Base-by-base conservation (phyloP, 2,329 filamentous ascomycete species). In the Cercospora sp. region DNA sequence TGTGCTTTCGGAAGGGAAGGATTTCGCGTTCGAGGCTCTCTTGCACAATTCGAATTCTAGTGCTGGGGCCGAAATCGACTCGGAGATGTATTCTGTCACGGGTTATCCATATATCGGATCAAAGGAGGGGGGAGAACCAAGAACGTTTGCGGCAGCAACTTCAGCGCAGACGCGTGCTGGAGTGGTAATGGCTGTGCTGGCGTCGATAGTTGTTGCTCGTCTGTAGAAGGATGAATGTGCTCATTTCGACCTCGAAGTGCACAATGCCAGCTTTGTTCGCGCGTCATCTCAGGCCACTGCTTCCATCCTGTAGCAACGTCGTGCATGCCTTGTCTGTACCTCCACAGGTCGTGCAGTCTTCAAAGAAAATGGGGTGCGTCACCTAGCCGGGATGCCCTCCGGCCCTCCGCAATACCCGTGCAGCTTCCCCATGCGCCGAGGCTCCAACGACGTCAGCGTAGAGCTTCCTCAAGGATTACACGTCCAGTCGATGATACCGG, bases 361-460 rank as follows among this genome's bases (percentile, higher is more conserved):
- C 45, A 23, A 12, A 12, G 23, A 12, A 18, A 23, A 48, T 23
- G 18, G n/a, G 10, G 18, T 48, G 18, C 45, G 20, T 20, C 45
- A 23, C 9, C 45, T 23, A 18, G 12, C 45, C 36, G 36, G 36
- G 36, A 13, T 40, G 36, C 36, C 13, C 36, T 58, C 55, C 55
- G 55, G 12, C 33, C 5, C 33, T 58, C 55, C 55, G 55, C 55
- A 58, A 18, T 58, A 58, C 55, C 55, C 55, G 55, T 13, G 10
- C 28, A 58, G 55, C 55, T 58, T 23, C 40, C 40, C 60, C 60
- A 45, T 51, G 60, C 40, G n/a, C 31, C 60, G 31, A 40, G 40
- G 60, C 31, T 20, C 26, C 16, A 62, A n/a, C 33, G 33, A 62
- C 60, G 60, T 62, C 60, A 62, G 33, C 18, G 60, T 62, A 26